phyloP scores from a whole-genome alignment of 2,329 filamentous ascomycete species.

The Pyricularia sp. region DNA sequence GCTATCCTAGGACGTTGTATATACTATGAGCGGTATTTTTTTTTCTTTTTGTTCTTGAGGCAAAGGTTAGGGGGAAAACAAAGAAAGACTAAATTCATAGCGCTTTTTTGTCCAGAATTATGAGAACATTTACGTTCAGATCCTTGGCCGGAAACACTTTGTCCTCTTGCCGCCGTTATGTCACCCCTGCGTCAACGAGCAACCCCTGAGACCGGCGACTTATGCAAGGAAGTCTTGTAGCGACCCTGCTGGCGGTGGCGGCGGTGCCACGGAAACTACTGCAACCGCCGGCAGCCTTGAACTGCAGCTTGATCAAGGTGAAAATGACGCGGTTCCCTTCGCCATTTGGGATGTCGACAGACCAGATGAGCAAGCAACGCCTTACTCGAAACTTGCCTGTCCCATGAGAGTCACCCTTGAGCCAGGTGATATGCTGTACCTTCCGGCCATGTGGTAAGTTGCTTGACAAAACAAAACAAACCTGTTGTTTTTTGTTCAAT shows the following conservation, averaged over 20 bases:
- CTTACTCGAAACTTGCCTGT: constrained; percentile 44
- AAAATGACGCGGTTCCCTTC: constrained; percentile 41
- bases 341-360: constrained; percentile 62
- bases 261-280: constrained; percentile 7
- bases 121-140: constrained; percentile 72
- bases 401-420: constrained; percentile 56
- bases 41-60: no score
- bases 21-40: not conserved
- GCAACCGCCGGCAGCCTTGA: constrained; percentile 15
- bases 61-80: no score
- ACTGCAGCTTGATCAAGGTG: constrained; percentile 20
- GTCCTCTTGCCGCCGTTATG: constrained; percentile 59
- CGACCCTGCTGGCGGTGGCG: not conserved
- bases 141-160: constrained; percentile 63
- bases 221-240: constrained; percentile 33
- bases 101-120: constrained; percentile 37
- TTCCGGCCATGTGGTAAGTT: constrained; percentile 64
- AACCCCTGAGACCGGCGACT: constrained; percentile 38
- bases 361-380: constrained; percentile 34
- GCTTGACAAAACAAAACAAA: not conserved
- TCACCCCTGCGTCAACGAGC: constrained; percentile 56
- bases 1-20: no score
- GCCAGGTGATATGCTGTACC: constrained; percentile 68
- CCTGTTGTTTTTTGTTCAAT: no score
- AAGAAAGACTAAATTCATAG: not conserved